Evolutionary conservation across 2,329 filamentous ascomycete genomes (phyloP), one percentile per base, ranked within the genome.

Genomic region (Neodidymelliopsis sp.): DNA sequence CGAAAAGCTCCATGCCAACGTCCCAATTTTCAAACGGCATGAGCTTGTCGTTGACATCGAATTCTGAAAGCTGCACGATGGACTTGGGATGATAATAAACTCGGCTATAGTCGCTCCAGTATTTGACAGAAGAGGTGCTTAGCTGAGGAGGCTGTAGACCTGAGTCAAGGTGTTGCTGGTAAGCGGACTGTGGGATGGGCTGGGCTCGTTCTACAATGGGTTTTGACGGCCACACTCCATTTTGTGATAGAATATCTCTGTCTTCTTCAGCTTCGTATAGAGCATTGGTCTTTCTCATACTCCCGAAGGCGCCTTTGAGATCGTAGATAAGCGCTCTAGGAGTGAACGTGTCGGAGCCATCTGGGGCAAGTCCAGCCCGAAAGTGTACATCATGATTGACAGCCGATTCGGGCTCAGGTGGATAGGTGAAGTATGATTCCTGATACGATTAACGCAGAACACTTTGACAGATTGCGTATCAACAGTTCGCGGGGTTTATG

Each of bases 381-480:
- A 96, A 99, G 71, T 96, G 91, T 39, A 97, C 80, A 71, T 95
- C 87, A 77, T 95, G 90, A 64, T 95, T 84, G 54, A 95, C 77
- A 0, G 83, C 80, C 6, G 83, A 82, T 51, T 88, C 60, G 84
- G 57, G 53, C 80, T 68, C 89, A 79, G 54, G 86, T 79, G 34
- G 82, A 66, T 97, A 97, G 11, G 92, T 97, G 69, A 97, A 97
- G 75, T 99, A 99, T 1, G 93, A 96, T 79, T 99, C 94, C 89
- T 96, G 35, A 4, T 4, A 16, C 1, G 38, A 18, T 54, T 8
- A 57, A 40, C 16, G 23, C 25, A 31, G 35, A 36, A 15, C 22
- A 10, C 13, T n/a, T 20, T 16, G 13, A 4, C 4, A 31, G 11
- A 22, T 4, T 2, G 19, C 16, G 13, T 15, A 22, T 28, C 22